Conservation (phyloP, 2,329 filamentous ascomycete species). For the Cladosporium velox region DNA sequence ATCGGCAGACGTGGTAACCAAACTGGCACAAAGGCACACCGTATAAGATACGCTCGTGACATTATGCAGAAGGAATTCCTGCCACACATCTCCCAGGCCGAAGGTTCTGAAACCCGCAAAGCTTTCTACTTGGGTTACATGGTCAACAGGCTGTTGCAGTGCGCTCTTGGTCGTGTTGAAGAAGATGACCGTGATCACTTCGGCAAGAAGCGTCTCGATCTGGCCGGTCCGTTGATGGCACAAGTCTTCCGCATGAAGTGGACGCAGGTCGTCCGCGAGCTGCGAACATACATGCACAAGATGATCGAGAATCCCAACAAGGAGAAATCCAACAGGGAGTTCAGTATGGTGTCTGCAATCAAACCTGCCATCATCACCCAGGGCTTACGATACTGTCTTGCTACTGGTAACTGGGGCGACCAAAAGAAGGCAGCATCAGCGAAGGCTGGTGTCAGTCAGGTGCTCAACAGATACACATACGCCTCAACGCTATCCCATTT, state of each 20-base stretch:
- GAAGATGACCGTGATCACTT: constrained; percentile 98
- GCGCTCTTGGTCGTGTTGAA: constrained; percentile 86
- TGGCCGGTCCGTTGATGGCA: constrained; percentile 91
- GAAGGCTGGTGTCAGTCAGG: constrained; percentile 96
- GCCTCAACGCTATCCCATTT: constrained; percentile 95
- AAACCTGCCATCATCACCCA: constrained; percentile 90
- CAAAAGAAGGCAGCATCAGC: constrained; percentile 97
- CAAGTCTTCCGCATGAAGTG: constrained; percentile 93
- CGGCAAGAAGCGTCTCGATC: constrained; percentile 95
- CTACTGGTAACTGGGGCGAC: constrained; percentile 98
- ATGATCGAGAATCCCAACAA: constrained; percentile 67
- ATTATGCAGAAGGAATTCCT: constrained; percentile 96
- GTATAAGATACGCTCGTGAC: constrained; percentile 87
- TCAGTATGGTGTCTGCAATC: constrained; percentile 86
- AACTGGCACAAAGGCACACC: constrained; percentile 75
- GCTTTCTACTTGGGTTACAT: constrained; percentile 99
- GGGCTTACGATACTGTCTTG: constrained; percentile 92
- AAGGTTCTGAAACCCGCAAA: constrained; percentile 93
- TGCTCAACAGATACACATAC: constrained; percentile 96
- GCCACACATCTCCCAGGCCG: constrained; percentile 92
- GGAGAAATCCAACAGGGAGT: constrained; percentile 68
- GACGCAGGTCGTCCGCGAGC: constrained; percentile 84
- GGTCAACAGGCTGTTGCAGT: constrained; percentile 94
- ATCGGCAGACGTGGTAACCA: constrained; percentile 90
- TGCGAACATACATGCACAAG: constrained; percentile 86